Conservation (phyloP, 768 basidiomycete genomes). For the Leucosporidium creatinivorum region DNA sequence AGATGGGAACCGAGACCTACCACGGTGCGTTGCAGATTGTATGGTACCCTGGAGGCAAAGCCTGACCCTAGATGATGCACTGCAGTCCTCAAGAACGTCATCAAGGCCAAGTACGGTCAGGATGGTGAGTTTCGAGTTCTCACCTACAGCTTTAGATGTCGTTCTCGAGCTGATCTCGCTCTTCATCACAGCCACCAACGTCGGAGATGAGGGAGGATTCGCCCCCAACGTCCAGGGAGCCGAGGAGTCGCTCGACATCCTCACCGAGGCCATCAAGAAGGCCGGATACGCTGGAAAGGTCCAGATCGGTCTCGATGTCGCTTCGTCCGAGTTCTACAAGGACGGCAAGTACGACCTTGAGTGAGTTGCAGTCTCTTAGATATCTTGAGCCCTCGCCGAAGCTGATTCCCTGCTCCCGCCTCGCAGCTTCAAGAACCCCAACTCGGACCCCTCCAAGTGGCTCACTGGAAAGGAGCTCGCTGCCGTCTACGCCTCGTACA, state of each 20-base stretch:
- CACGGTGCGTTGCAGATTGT: conserved; percentile 9
- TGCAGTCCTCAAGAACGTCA: conserved; percentile 79
- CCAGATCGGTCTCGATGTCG: conserved; percentile 88
- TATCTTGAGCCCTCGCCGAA: not conserved
- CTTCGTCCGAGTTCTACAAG: conserved; percentile 99
- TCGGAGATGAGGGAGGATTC: conserved; percentile 99
- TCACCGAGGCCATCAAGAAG: conserved; percentile 92
- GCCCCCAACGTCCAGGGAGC: conserved; percentile 96
- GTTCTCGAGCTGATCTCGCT: not conserved
- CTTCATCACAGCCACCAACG: conserved; percentile 75
- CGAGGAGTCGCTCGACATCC: conserved; percentile 90
- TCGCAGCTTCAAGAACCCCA: conserved; percentile 87
- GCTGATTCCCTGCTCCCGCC: not conserved
- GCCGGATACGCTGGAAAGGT: conserved; percentile 98
- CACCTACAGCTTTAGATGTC: not conserved
- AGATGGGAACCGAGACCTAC: conserved; percentile 87
- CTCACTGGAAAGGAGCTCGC: conserved; percentile 87
- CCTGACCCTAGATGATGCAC: conserved; percentile 59
- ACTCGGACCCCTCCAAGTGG: conserved; percentile 96
- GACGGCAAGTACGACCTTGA: conserved; percentile 98
- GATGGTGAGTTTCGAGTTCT: conserved; percentile 58
- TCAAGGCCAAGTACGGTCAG: conserved; percentile 97
- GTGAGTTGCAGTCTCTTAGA: conserved; percentile 8
- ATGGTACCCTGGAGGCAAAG: not conserved
- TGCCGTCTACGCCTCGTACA: conserved; percentile 75